These are phyloP conservation scores for Pleurotus tuber-regium DNA, from an alignment of 768 basidiomycete species.

Conservation along the genomic window DNA sequence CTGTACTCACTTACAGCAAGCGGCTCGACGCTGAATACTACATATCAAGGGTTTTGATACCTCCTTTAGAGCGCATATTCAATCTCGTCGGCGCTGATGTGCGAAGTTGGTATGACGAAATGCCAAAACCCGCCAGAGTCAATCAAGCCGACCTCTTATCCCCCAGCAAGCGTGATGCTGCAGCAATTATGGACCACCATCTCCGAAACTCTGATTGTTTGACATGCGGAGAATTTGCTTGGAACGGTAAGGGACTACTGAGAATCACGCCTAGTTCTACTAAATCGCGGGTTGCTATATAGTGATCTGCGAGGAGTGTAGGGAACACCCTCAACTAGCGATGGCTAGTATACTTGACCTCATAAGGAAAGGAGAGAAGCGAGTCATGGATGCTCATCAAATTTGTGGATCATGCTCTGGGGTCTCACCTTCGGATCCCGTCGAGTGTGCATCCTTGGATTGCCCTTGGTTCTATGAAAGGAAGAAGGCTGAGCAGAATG, in stretches of 20 bases:
- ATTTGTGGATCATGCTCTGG: conserved; percentile 74
- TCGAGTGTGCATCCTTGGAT: conserved; percentile 80
- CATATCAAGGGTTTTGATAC: conserved; percentile 82
- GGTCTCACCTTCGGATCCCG: conserved; percentile 52
- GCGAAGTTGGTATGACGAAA: conserved; percentile 80
- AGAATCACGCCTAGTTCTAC: no score
- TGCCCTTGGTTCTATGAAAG: conserved; percentile 83
- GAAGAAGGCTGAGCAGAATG: conserved; percentile 49
- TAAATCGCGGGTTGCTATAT: no score
- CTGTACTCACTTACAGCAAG: conserved; percentile 42
- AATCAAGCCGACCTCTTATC: conserved; percentile 32
- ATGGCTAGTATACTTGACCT: conserved; percentile 56
- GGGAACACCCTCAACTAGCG: conserved; percentile 46
- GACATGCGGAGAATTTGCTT: conserved; percentile 57
- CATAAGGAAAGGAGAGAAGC: conserved; percentile 51
- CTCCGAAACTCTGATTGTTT: conserved; percentile 71
- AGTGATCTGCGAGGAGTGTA: conserved; percentile 72
- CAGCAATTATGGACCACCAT: conserved; percentile 67
- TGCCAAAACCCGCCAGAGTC: conserved; percentile 54
- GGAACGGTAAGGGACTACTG: conserved; percentile 55
- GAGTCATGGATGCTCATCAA: conserved; percentile 53
- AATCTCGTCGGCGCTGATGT: conserved; percentile 90
- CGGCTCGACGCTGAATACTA: conserved; percentile 89
- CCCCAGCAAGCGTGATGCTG: conserved; percentile 24
- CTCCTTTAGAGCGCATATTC: conserved; percentile 88